Conservation (phyloP, 257 asterid species). For the Sherardia arvensis region DNA sequence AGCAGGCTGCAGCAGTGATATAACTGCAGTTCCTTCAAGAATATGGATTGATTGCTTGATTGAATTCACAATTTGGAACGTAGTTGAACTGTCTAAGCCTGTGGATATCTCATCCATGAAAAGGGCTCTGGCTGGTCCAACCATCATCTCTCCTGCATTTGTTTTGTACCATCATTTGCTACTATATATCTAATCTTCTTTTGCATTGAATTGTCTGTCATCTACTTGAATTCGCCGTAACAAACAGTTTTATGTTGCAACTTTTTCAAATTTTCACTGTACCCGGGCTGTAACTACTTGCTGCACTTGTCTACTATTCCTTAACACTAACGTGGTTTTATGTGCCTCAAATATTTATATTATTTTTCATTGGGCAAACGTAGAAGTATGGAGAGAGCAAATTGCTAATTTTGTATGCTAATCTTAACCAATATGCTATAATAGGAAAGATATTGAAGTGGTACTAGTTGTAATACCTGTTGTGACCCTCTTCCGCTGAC, state of each 20-base stretch:
- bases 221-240: too few species aligned
- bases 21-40: conserved; percentile 59
- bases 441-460: background rate
- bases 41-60: conserved; percentile 59
- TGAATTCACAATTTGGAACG: conserved; percentile 68
- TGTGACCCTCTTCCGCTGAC: conserved; percentile 84
- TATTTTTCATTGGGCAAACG: background rate
- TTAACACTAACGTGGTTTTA: too few species aligned
- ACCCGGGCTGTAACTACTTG: background rate
- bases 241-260: too few species aligned
- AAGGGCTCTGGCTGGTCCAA: conserved; percentile 84
- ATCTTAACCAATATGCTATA: background rate
- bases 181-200: background rate
- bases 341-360: too few species aligned
- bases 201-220: too few species aligned
- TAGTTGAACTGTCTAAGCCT: conserved; percentile 87
- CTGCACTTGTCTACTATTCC: too few species aligned
- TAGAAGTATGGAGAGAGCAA: background rate
- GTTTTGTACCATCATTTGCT: background rate
- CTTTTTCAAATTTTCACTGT: background rate
- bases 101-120: conserved; percentile 91
- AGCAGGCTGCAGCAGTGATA: conserved; percentile 86
- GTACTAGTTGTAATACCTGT: conserved; percentile 41
- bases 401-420: background rate
- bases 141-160: conserved; percentile 73